These are phyloP conservation scores for Hepatocystis sp. DNA, from an alignment of 169 alveolate genomes.

Conservation along the genomic window DNA sequence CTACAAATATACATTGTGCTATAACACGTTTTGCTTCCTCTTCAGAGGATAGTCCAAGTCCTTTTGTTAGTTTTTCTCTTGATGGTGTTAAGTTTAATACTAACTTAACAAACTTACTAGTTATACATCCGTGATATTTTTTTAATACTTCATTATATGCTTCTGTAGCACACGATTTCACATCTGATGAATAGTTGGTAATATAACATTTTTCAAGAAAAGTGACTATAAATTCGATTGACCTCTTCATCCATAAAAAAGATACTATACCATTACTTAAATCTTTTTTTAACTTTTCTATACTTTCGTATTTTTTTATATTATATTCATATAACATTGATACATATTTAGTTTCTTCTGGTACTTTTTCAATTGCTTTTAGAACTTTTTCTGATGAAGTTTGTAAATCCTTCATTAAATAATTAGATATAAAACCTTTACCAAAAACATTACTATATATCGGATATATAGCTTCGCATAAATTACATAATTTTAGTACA, in stretches of 20 bases:
- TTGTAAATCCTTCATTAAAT: slow-evolving; percentile 54
- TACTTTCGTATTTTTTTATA: slow-evolving; percentile 51
- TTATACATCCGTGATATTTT: slow-evolving; percentile 52
- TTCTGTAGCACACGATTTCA: slow-evolving; percentile 54
- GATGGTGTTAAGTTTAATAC: slow-evolving; percentile 49
- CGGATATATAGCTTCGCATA: slow-evolving; percentile 49
- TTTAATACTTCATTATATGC: slow-evolving; percentile 70
- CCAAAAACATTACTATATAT: slow-evolving; percentile 67
- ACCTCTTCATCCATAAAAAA: slow-evolving; percentile 73
- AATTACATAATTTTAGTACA: slow-evolving; percentile 58
- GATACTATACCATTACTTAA: slow-evolving; percentile 50
- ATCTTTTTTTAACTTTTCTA: slow-evolving; percentile 55
- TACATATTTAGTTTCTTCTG: slow-evolving; percentile 69
- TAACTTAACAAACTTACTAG: slow-evolving; percentile 47
- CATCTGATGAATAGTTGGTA: slow-evolving; percentile 25
- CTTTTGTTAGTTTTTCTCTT: slow-evolving; percentile 35
- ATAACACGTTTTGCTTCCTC: slow-evolving; percentile 25
- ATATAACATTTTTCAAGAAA: slow-evolving; percentile 72
- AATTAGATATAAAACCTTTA: slow-evolving; percentile 48
- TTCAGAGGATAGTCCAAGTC: slow-evolving; percentile 14
- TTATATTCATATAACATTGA: slow-evolving; percentile 61
- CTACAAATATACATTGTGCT: slow-evolving; percentile 24
- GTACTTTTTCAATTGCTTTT: slow-evolving; percentile 62
- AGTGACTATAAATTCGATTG: slow-evolving; percentile 60
- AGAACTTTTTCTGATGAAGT: slow-evolving; percentile 49